A percentile compares a stretch with the other conserved stretches of the same genome.
Evolutionary conservation across 177 flowering plant species (phyloP).

Genomic region (Vitis hybrid): DNA sequence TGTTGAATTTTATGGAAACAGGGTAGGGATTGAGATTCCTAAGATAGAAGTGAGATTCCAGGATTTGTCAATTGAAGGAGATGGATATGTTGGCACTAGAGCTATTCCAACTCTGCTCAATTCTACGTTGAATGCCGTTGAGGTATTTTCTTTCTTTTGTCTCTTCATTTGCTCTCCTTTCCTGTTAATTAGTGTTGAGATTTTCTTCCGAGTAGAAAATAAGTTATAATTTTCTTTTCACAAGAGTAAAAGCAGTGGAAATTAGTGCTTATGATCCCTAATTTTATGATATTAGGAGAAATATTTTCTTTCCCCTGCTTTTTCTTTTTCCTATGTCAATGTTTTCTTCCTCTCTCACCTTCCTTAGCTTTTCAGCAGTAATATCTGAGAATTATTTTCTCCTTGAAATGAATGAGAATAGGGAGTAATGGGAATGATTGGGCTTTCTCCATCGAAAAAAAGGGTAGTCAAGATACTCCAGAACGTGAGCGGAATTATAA

Average conservation of each 20-base stretch:
- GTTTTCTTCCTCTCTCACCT: neutral
- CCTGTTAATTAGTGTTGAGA: neutral
- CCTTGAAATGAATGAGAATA: conserved; percentile 7
- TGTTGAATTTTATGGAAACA: neutral
- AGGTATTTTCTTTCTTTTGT: conserved; percentile 18
- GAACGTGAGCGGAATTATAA: conserved; percentile 40
- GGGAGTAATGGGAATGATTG: conserved; percentile 29
- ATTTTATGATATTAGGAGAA: too few relatives aligned
- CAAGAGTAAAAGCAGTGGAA: neutral
- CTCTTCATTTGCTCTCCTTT: neutral
- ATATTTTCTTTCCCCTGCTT: too few relatives aligned
- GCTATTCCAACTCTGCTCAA: conserved; percentile 37
- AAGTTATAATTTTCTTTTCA: neutral
- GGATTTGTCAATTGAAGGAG: conserved; percentile 32
- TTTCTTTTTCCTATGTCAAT: too few relatives aligned
- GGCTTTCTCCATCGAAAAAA: conserved; percentile 42
- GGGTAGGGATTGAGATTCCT: conserved; percentile 34
- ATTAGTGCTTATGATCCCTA: too few relatives aligned
- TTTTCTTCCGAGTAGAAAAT: neutral
- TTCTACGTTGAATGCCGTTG: conserved; percentile 24
- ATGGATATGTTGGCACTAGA: conserved; percentile 30
- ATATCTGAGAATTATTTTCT: too few relatives aligned
- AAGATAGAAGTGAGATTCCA: conserved; percentile 32
- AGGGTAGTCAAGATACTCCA: conserved; percentile 35
- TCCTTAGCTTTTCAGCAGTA: too few relatives aligned